phyloP scores from a whole-genome alignment of 164 flowering plant genomes.

The Berberis thunbergii region DNA sequence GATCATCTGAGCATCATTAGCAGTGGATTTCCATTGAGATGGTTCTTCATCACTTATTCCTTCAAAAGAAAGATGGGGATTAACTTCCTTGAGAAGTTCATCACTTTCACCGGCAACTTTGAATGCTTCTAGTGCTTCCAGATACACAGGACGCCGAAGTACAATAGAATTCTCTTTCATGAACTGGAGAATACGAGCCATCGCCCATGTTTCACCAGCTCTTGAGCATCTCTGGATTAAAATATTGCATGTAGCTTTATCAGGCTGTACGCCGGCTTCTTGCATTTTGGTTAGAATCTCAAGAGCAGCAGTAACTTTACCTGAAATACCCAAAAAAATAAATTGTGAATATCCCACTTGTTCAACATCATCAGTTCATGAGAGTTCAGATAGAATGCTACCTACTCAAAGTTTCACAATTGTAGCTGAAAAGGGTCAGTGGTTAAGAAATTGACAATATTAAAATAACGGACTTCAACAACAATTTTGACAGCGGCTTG shows the following conservation, averaged over 20 bases:
- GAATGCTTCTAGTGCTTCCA: constrained; percentile 44
- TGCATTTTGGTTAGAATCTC: constrained; percentile 83
- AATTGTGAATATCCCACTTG: background rate
- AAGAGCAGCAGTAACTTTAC: constrained; percentile 53
- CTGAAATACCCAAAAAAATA: constrained; percentile 21
- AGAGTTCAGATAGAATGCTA: too few species aligned
- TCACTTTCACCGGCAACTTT: constrained; percentile 45
- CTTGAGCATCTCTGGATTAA: constrained; percentile 57
- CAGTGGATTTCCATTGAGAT: background rate
- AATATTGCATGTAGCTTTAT: constrained; percentile 86
- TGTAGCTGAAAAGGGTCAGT: too few species aligned
- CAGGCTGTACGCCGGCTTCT: constrained; percentile 70
- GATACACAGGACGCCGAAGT: constrained; percentile 65
- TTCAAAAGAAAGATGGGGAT: constrained; percentile 50
- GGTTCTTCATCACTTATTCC: constrained; percentile 10
- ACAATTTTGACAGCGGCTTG: too few species aligned
- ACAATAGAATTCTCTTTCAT: constrained; percentile 63
- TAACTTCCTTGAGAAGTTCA: constrained; percentile 54
- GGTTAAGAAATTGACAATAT: too few species aligned
- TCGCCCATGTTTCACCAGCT: constrained; percentile 39
- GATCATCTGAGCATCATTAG: constrained; percentile 8
- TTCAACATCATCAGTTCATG: too few species aligned
- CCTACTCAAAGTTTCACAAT: too few species aligned
- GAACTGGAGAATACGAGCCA: constrained; percentile 45
- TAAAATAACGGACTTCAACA: too few species aligned